These are phyloP conservation scores for Agrocybe praecox DNA, from an alignment of 768 basidiomycete species.

Conservation along the genomic window DNA sequence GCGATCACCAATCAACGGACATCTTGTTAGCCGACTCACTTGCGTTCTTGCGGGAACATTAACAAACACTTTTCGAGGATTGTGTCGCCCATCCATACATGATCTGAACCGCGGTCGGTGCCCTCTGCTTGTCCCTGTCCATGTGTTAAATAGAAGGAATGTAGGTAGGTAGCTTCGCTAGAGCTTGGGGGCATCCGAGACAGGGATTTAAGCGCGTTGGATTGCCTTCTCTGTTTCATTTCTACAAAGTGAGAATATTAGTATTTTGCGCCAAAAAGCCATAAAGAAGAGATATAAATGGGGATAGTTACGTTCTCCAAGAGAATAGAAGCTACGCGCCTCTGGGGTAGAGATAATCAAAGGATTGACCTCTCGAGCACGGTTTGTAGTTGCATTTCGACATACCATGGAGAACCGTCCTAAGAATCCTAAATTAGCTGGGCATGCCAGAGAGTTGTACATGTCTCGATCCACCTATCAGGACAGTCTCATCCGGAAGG, in stretches of 20 bases:
- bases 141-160: slow-evolving; percentile 67
- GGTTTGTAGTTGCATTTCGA: slow-evolving; percentile 67
- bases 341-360: slow-evolving; percentile 61
- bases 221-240: slow-evolving; percentile 60
- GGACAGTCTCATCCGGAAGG: slow-evolving; percentile 57
- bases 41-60: slow-evolving; percentile 87
- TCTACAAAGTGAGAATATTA: slow-evolving; percentile 34
- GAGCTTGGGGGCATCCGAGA: slow-evolving; percentile 75
- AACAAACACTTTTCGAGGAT: slow-evolving; percentile 67
- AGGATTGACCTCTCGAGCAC: slow-evolving; percentile 64
- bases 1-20: neutral
- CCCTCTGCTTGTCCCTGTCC: slow-evolving; percentile 33
- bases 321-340: slow-evolving; percentile 60
- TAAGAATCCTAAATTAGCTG: slow-evolving; percentile 24
- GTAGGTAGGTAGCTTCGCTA: slow-evolving; percentile 66
- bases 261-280: neutral
- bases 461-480: slow-evolving; percentile 51
- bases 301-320: slow-evolving; percentile 63
- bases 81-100: slow-evolving; percentile 79
- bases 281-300: neutral
- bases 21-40: slow-evolving; percentile 43
- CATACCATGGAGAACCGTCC: slow-evolving; percentile 96
- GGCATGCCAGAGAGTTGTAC: no score
- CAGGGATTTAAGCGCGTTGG: slow-evolving; percentile 58
- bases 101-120: slow-evolving; percentile 32